These are phyloP conservation scores for Plasmodium cynomolgi DNA, from an alignment of 169 alveolate species.

Conservation along the genomic window DNA sequence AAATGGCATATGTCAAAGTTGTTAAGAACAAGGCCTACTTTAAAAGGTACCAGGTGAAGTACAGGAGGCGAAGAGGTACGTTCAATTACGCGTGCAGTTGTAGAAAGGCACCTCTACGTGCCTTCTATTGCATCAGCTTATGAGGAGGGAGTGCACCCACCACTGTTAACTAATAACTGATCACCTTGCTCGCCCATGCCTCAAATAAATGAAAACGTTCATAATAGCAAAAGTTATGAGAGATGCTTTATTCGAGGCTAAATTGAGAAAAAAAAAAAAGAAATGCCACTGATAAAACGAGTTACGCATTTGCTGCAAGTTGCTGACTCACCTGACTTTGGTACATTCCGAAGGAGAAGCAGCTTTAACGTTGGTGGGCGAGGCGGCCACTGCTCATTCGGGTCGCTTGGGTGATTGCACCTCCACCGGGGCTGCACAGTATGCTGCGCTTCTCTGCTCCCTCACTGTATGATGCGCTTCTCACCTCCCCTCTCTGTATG, in stretches of 20 bases:
- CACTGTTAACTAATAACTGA: no score
- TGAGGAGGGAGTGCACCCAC: neutral
- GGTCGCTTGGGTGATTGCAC: no score
- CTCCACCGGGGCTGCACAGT: neutral
- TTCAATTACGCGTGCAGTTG: neutral
- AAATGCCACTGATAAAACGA: constrained; percentile 63
- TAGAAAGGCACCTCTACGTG: neutral
- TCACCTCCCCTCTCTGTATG: neutral
- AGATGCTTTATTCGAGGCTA: constrained; percentile 61
- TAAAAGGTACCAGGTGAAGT: constrained; percentile 99
- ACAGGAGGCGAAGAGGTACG: constrained; percentile 98
- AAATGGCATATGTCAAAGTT: constrained; percentile 98
- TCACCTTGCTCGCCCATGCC: neutral
- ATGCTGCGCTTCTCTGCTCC: neutral
- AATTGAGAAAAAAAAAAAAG: constrained; percentile 9
- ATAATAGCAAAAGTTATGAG: constrained; percentile 33
- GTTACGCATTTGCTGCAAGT: constrained; percentile 20
- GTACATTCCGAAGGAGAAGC: neutral
- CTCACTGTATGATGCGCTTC: neutral
- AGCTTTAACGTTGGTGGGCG: no score
- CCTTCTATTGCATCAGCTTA: neutral
- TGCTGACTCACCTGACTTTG: constrained; percentile 73
- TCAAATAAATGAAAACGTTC: constrained; percentile 33
- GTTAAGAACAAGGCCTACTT: constrained; percentile 98
- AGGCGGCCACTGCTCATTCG: no score